Base-by-base conservation (phyloP, 306 rosid species). In the Mimosa bimucronata region DNA sequence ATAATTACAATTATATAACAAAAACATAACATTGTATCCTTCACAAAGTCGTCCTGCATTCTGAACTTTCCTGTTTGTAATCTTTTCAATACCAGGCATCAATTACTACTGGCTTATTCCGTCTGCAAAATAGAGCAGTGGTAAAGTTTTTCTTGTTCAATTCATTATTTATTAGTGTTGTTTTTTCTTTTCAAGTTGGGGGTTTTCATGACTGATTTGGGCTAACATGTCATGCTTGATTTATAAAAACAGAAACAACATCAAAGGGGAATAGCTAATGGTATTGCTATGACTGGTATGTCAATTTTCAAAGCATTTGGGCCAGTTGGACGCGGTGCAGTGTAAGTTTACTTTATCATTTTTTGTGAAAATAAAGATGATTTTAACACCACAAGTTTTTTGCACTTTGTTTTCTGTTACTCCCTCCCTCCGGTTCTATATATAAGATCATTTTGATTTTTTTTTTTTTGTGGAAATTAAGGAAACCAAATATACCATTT, bases 221-320 rank as follows among this genome's bases (percentile, higher is more conserved):
- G 19, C 45, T 37, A 37, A 46, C 12, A 18, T 66, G 81, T 28
- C 66, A 61, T 69, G 40, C 46, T 68, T 85, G 13, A 76, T 67
- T 82, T 46, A 38, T 52, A 70, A 71, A 71, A 71, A 73, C 78
- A 92, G 98, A 90, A 85, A 58, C 98, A 94, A 87, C 79, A 84
- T 44, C 97, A 94, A 81, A 88, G 98, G 67, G 98, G 98, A 13
- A 94, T 94, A 28, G 97, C 97, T 37, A 94, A 94, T 88, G 98
- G 98, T 72, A 74, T 92, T 76, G 42, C 97, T 40, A 88, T 91
- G 97, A 88, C 98, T n/a, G 86, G 66, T 28, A 86, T 89, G 94
- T 94, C 98, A 61, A 44, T 94, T 28, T 94, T 88, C 85, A 94
- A 92, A 89, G 89, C 98, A 78, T 55, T 80, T 75, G 98, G 97